Evolutionary conservation across 169 alveolate genomes (phyloP), one percentile per base, ranked within the genome.

Genomic region (Eimeria praecox): DNA sequence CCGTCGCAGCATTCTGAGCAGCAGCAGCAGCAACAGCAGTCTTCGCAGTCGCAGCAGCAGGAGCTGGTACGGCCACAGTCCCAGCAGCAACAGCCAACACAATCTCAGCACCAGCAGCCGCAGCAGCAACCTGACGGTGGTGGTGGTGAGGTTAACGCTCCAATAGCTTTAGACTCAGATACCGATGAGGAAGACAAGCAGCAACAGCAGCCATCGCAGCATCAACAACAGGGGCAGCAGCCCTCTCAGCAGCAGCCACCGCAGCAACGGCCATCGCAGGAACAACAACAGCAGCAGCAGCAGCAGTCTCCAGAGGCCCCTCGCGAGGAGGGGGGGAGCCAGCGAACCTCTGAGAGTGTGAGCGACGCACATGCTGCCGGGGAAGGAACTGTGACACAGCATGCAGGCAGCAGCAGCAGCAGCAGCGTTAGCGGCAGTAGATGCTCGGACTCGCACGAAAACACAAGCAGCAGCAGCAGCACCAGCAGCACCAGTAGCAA

Each of bases 391-490:
- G 56, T 42, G 20, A 64, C 78, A 12, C 78, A 46, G 49, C 49
- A 38, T 35, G 24, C 83, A 59, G 38, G 59, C 82, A 56, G 83
- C 49, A 62, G 82, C 83, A 33, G 78, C 82, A 40, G 83, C 94
- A 38, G 66, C 83, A 24, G 40, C 83, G 24, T 35, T 20, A 27
- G 78, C 82, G 49, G 78, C 83, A 40, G 82, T 22, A 86, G 66
- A 35, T 42, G 77, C 54, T 18, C 46, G 52, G 38, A 52, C 12
- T 49, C 52, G 1, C 82, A 71, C 9, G 89, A n/a, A n/a, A n/a
- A n/a, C n/a, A n/a, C n/a, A n/a, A n/a, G 75, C 91, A 83, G 91
- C 91, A 83, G 35, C 22, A n/a, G 91, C 91, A 83, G 89, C 69
- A 80, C 4, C 69, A 78, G 90, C 90, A 82, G 52, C 90, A 52